These are phyloP conservation scores for Xerocomus amazonicus DNA, from an alignment of 1,284 basidiomycete genomes.

Conservation along the genomic window DNA sequence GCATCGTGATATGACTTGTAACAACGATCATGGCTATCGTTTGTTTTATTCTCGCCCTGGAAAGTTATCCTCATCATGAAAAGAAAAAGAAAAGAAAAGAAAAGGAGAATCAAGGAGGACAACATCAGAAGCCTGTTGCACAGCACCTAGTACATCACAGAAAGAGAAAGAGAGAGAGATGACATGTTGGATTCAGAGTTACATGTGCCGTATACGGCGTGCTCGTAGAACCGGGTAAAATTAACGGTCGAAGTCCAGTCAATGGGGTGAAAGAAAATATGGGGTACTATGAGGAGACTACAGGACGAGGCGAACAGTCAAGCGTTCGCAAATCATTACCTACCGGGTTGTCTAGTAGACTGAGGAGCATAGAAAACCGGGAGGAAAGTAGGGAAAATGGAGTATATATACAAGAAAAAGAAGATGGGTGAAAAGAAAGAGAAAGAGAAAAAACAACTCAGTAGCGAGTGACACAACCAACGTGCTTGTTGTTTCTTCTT, in stretches of 20 bases:
- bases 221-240: background rate
- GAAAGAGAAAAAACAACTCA: background rate
- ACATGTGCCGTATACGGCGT: background rate
- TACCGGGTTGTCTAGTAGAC: constrained; percentile 1
- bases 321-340: background rate
- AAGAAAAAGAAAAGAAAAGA: too few relatives aligned
- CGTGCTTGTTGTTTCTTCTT: constrained; percentile 45
- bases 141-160: background rate
- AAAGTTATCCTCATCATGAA: too few relatives aligned
- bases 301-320: background rate
- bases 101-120: too few relatives aligned
- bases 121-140: too few relatives aligned
- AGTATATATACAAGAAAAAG: constrained; percentile 16
- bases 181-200: background rate
- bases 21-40: too few relatives aligned
- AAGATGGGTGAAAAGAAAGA: background rate
- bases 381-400: background rate
- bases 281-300: background rate
- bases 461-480: background rate
- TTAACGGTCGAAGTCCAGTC: background rate
- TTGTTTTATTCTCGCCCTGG: too few relatives aligned
- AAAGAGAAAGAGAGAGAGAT: background rate
- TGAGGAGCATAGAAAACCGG: background rate
- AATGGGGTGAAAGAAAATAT: background rate
- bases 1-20: too few relatives aligned